Evolutionary conservation across 805 yeast species (phyloP), one percentile per base, ranked within the genome.

Genomic region (Novakomyces olei): DNA sequence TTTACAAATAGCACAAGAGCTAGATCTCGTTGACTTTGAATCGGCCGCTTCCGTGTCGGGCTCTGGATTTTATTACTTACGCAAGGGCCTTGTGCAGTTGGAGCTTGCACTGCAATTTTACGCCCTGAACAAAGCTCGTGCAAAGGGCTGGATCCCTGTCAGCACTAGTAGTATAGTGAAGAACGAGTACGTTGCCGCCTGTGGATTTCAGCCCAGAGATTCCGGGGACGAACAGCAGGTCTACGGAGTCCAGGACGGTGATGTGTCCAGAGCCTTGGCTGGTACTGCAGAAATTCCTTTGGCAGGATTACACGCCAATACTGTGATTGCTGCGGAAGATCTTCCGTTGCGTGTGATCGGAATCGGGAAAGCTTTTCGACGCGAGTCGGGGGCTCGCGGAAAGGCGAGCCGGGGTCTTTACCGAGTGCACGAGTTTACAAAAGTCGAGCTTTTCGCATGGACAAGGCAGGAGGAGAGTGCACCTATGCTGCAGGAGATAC

Each of bases 351-450:
- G 66, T 43, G 57, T 67, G 19, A 88, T 70, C 8, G 98, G 95
- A 1, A 61, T 80, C 1, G 74, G 91, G 34, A 61, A 95, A 40
- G 69, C 92, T 39, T 88, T 72, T 47, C 61, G 98, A 39, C 93
- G 95, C 0, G 98, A 88, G 49, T 98, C 98, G 0, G 98, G 96
- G 2, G 88, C 96, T 1, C 65, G 93, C 35, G 98, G 98, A 2
- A 68, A 67, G 41, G 95, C 80, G 41, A 80, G 95, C 0, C 70
- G 73, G 43, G 98, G 98, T 0, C 57, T 88, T 1, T 88, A 88
- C 44, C 59, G 98, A 27, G 95, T 88, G 16, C 98, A 88, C 48
- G 98, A 88, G 54, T 88, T 88, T 50, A 78, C 92, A 7, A 88
- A 88, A 50, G 92, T 88, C 1, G 98, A 88, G 49, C 54, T 88